A percentile compares a stretch with the other conserved stretches of the same genome.
Evolutionary conservation across 257 asterid genomes (phyloP).

Genomic region (Solanum ossicruentum): DNA sequence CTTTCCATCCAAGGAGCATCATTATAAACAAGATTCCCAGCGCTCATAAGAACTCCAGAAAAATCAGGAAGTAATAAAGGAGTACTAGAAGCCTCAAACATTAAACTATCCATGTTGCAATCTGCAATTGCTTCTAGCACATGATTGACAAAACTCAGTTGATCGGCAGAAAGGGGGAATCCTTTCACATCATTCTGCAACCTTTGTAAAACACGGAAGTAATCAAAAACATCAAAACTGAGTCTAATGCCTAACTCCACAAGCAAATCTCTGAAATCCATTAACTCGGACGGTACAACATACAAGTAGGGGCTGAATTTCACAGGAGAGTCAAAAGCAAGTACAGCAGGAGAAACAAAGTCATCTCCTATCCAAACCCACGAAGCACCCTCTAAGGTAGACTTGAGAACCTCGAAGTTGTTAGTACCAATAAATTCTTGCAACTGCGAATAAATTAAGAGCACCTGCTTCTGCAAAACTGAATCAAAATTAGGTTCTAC

Average conservation of each 20-base stretch:
- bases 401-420: constrained; percentile 34
- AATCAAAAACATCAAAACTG: constrained; percentile 66
- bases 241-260: constrained; percentile 75
- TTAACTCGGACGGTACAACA: constrained; percentile 89
- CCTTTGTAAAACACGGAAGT: constrained; percentile 49
- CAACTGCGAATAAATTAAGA: constrained; percentile 58
- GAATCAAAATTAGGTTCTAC: constrained; percentile 19
- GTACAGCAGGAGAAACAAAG: constrained; percentile 66
- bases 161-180: constrained; percentile 54
- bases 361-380: constrained; percentile 99
- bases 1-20: constrained; percentile 96
- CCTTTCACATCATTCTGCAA: constrained; percentile 59
- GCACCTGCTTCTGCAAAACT: constrained; percentile 57
- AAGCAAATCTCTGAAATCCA: constrained; percentile 71
- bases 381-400: constrained; percentile 44
- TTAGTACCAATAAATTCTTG: constrained; percentile 47
- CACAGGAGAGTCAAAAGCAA: constrained; percentile 94
- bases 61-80: constrained; percentile 65
- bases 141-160: constrained; percentile 69
- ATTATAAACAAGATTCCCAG: constrained; percentile 72
- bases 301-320: constrained; percentile 87
- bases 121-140: constrained; percentile 81
- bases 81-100: constrained; percentile 23
- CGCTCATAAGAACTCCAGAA: constrained; percentile 64
- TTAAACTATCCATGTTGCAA: constrained; percentile 34